Base-by-base conservation (phyloP, 2,329 filamentous ascomycete genomes). In the Alternaria dauci region DNA sequence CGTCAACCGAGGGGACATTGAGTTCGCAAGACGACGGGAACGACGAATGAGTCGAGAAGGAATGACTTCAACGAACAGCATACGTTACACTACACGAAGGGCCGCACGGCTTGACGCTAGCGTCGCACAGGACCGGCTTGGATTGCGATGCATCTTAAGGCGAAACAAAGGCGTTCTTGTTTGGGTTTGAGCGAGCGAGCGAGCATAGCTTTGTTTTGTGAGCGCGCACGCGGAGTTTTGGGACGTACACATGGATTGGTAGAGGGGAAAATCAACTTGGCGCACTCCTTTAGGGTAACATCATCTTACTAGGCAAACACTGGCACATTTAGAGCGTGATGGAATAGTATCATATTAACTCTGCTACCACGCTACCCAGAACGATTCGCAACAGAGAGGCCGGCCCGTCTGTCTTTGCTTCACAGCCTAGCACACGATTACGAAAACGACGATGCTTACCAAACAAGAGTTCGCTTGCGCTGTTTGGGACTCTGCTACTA, bases 91-190 rank as follows among this genome's bases (percentile, higher is more conserved):
- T 50, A 51, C 25, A 59, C 46, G 14, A 25, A 42, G 30, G 28
- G 32, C 52, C 44, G 36, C 58, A 14, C 25, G 44, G 53, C 42
- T 41, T 41, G 30, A 26, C 23, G 23, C 39, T 26, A 50, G 46
- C 46, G 32, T 50, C 38, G 38, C 16, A 50, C 18, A 38, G 20
- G 8, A 44, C 48, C 47, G 39, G 38, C 34, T 52, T 59, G 44
- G 46, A 44, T 47, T 51, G 34, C n/a, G 48, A 61, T 61, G 44
- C 50, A 58, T 54, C 44, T 26, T n/a, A 8, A 20, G 47, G 57
- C 57, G 55, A 43, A 52, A 47, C 4, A 20, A 52, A 34, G 59
- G 59, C 55, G 52, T 59, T 55, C 38, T 23, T 23, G 5, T 51
- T 23, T 38, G 23, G 26, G n/a, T 25, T 26, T 58, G 55, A 34